Percentiles rank a stretch among this genome's conserved stretches.
These are phyloP conservation scores for Vanderwaltozyma tropicalis DNA, from an alignment of 805 yeast species.

Conservation along the genomic window DNA sequence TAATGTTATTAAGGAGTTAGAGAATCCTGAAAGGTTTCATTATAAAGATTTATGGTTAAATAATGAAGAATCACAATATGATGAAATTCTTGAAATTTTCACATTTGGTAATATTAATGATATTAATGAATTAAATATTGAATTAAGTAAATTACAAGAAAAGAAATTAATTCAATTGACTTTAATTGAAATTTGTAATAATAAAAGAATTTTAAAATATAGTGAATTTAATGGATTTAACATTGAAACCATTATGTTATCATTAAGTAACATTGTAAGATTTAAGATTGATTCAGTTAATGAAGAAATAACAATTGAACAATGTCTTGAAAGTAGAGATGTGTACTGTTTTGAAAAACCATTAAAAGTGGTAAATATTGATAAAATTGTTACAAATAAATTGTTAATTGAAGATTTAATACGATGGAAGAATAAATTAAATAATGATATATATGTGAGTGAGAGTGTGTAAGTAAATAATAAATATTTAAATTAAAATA, in stretches of 20 bases:
- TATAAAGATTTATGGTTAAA: conserved; percentile 22
- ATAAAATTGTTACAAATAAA: conserved; percentile 2
- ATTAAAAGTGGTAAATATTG: conserved; percentile 1
- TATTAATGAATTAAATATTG: neutral
- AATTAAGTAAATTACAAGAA: conserved; percentile 4
- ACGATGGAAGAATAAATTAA: conserved; percentile 13
- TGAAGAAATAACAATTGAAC: conserved; percentile 6
- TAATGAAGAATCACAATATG: conserved; percentile 1
- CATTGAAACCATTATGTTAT: conserved; percentile 18
- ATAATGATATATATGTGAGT: neutral
- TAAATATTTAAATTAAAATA: too few relatives aligned
- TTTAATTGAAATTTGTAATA: conserved; percentile 14
- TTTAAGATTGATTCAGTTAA: conserved; percentile 17
- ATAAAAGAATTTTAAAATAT: conserved; percentile 10
- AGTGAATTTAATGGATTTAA: neutral
- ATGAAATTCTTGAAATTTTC: conserved; percentile 17
- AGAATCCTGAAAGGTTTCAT: conserved; percentile 13
- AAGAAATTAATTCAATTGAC: conserved; percentile 17
- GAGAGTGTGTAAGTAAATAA: neutral
- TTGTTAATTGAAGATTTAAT: conserved; percentile 5
- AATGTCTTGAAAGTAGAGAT: conserved; percentile 19
- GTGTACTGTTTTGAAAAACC: conserved; percentile 16
- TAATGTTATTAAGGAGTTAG: conserved; percentile 2
- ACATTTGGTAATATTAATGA: conserved; percentile 22
- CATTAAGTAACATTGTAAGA: conserved; percentile 12